Percentiles rank a stretch among this genome's conserved stretches.
These are phyloP conservation scores for Sanghuangporus sanghuang DNA, from an alignment of 1,284 basidiomycete species.

Conservation along the genomic window DNA sequence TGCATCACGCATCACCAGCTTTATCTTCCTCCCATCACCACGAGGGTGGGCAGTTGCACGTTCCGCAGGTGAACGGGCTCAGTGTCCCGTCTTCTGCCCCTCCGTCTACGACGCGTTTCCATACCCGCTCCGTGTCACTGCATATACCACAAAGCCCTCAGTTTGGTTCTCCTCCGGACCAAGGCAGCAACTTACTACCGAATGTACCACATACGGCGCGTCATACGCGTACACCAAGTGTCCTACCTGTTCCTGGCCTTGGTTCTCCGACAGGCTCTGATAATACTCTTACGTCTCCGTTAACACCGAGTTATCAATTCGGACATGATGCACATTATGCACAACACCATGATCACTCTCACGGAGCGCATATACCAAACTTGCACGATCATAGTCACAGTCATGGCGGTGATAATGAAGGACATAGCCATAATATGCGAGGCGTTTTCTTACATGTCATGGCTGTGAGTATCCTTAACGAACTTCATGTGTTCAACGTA, in stretches of 20 bases:
- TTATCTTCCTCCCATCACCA: neutral
- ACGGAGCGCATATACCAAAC: slow-evolving; percentile 43
- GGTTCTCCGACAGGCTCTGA: slow-evolving; percentile 7
- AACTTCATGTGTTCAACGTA: neutral
- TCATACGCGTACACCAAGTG: slow-evolving; percentile 11
- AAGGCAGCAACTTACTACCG: neutral
- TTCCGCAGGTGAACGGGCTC: neutral
- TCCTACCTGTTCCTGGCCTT: slow-evolving; percentile 7
- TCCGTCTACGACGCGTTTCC: slow-evolving; percentile 11
- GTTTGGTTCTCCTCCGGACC: neutral
- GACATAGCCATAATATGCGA: slow-evolving; percentile 97
- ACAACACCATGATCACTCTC: slow-evolving; percentile 40
- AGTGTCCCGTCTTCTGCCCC: slow-evolving; percentile 11
- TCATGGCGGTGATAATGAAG: slow-evolving; percentile 58
- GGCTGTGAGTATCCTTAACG: slow-evolving; percentile 52
- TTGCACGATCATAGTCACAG: slow-evolving; percentile 48
- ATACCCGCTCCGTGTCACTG: slow-evolving; percentile 16
- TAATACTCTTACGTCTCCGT: slow-evolving; percentile 32
- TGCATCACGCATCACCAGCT: slow-evolving; percentile 7
- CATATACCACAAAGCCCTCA: slow-evolving; percentile 7
- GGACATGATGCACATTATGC: slow-evolving; percentile 56
- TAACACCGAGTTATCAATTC: slow-evolving; percentile 58
- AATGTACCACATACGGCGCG: neutral
- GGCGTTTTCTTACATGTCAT: slow-evolving; percentile 95
- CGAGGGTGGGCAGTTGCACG: neutral